Evolutionary conservation across 2,329 filamentous ascomycete species (phyloP).

Genomic region (Diaporthe batatas): DNA sequence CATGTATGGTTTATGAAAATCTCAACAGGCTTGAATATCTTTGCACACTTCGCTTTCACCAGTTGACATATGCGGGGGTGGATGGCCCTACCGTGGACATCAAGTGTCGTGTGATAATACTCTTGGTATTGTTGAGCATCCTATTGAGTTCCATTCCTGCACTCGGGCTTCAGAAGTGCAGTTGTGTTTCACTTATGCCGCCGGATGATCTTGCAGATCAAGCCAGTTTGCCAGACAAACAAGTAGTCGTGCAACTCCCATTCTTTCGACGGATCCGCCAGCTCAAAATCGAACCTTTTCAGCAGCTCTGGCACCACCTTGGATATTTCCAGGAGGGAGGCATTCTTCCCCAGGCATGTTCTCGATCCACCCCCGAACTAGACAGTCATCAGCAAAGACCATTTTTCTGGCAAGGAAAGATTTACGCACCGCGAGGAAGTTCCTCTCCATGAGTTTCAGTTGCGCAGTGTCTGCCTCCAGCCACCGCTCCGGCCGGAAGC

Average conservation of each 20-base stretch:
- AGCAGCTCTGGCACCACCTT: conserved; percentile 58
- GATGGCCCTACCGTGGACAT: too few species aligned
- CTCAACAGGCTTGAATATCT: neutral
- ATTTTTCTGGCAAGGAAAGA: neutral
- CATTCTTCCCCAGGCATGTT: conserved; percentile 59
- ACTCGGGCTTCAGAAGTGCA: neutral
- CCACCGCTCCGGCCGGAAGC: conserved; percentile 65
- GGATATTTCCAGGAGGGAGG: conserved; percentile 58
- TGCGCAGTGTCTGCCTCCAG: conserved; percentile 53
- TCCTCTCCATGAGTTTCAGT: conserved; percentile 50
- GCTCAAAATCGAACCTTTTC: conserved; percentile 52
- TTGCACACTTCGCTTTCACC: neutral
- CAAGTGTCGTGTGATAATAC: too few species aligned
- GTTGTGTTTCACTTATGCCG: neutral
- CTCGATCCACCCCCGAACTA: conserved; percentile 48
- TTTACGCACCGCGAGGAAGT: conserved; percentile 37
- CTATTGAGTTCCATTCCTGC: neutral
- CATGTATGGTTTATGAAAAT: too few species aligned
- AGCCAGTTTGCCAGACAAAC: conserved; percentile 20
- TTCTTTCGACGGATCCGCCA: conserved; percentile 35
- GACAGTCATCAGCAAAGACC: neutral
- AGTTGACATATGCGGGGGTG: neutral
- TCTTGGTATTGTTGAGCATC: neutral
- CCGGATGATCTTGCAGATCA: conserved; percentile 10
- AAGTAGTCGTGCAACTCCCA: conserved; percentile 23